phyloP scores from a whole-genome alignment of 345 rosid species.

The Theobroma cacao region DNA sequence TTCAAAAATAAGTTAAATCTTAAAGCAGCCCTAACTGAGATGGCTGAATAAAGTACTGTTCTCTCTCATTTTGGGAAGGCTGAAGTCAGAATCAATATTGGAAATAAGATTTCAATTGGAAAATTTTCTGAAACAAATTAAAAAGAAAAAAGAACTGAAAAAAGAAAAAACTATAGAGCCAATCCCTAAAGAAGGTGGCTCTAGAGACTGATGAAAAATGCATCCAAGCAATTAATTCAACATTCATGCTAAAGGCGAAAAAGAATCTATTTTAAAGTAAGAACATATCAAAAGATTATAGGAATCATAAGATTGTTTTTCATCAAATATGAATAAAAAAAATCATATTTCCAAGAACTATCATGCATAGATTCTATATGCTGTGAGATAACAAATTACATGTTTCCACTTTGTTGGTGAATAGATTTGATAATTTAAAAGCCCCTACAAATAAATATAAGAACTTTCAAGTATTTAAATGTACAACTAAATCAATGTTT shows the following conservation, averaged over 20 bases:
- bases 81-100: neutral
- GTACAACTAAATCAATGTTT: too few relatives aligned
- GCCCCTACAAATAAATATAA: too few relatives aligned
- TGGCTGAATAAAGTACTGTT: neutral
- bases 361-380: too few relatives aligned
- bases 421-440: too few relatives aligned
- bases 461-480: too few relatives aligned
- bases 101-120: neutral
- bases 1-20: neutral
- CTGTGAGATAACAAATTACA: too few relatives aligned
- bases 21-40: neutral
- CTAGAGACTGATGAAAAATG: neutral
- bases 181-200: neutral
- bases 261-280: neutral
- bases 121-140: neutral
- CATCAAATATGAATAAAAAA: too few relatives aligned
- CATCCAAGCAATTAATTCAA: neutral
- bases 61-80: neutral
- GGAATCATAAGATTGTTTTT: too few relatives aligned
- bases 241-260: neutral
- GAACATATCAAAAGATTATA: neutral
- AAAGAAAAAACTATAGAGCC: neutral
- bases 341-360: too few relatives aligned
- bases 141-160: too few relatives aligned
- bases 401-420: too few relatives aligned